phyloP scores from a whole-genome alignment of 2,329 filamentous ascomycete genomes.

The Rutstroemia sp. region DNA sequence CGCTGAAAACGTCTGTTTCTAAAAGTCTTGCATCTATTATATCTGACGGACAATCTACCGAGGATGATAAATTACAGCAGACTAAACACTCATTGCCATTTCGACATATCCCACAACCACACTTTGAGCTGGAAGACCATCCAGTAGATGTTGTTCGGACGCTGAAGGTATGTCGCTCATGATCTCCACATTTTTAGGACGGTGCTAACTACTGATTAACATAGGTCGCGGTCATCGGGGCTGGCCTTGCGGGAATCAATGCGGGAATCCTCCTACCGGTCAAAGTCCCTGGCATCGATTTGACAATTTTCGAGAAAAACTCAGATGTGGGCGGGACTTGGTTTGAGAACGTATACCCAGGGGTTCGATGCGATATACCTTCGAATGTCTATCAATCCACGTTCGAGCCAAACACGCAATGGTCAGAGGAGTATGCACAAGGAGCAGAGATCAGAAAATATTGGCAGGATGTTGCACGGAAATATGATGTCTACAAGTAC shows the following conservation, averaged over 20 bases:
- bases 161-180: neutral
- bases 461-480: conserved; percentile 53
- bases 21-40: too few relatives aligned
- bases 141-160: conserved; percentile 3
- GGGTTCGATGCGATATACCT: conserved; percentile 19
- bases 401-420: conserved; percentile 60
- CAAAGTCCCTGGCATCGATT: conserved; percentile 53
- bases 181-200: neutral
- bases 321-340: conserved; percentile 38
- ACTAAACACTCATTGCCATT: neutral
- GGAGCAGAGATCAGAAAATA: conserved; percentile 62
- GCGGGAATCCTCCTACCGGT: conserved; percentile 58
- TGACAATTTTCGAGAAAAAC: conserved; percentile 45
- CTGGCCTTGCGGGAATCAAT: conserved; percentile 54
- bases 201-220: neutral
- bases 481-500: conserved; percentile 56
- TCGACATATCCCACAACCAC: conserved; percentile 1
- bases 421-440: conserved; percentile 60
- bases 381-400: conserved; percentile 46
- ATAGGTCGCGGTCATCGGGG: conserved; percentile 44
- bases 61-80: neutral
- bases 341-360: conserved; percentile 40
- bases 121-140: conserved; percentile 10
- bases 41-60: too few relatives aligned
- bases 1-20: too few relatives aligned